Percentiles rank a stretch among this genome's conserved stretches.
phyloP scores from a whole-genome alignment of 176 grass and related monocot species.

The Avena eriantha region DNA sequence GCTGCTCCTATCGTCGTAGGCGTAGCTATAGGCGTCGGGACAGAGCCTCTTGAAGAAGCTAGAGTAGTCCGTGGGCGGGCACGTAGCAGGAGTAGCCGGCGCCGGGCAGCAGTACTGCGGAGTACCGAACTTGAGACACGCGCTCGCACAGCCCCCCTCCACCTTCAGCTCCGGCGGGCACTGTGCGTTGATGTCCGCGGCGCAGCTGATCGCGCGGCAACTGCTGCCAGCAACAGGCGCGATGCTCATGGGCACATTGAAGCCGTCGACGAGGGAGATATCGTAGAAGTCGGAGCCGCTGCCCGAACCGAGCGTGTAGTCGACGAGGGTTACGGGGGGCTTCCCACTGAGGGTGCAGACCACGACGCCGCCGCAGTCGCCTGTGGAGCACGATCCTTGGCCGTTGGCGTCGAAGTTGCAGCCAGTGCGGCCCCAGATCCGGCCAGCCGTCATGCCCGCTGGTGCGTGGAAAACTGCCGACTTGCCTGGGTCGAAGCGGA shows the following conservation, averaged over 20 bases:
- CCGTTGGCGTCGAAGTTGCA: constrained; percentile 63
- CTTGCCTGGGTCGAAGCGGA: neutral
- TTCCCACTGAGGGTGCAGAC: too few relatives aligned
- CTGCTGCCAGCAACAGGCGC: too few relatives aligned
- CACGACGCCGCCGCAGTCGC: constrained; percentile 57
- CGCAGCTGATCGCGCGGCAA: neutral
- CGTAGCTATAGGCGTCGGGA: too few relatives aligned
- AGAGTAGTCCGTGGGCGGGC: too few relatives aligned
- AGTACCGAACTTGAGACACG: too few relatives aligned
- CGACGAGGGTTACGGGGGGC: neutral
- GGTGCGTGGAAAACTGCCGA: neutral
- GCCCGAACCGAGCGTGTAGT: constrained; percentile 47
- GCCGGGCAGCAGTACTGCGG: too few relatives aligned
- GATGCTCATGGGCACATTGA: constrained; percentile 63
- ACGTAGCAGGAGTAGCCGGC: too few relatives aligned
- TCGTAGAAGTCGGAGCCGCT: constrained; percentile 55
- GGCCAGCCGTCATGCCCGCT: neutral
- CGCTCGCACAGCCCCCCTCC: too few relatives aligned
- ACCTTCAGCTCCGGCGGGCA: too few relatives aligned
- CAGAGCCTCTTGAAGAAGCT: too few relatives aligned
- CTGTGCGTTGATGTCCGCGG: too few relatives aligned
- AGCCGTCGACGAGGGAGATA: constrained; percentile 68
- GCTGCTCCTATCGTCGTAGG: too few relatives aligned
- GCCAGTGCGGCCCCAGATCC: constrained; percentile 66
- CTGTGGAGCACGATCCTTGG: constrained; percentile 48